These are phyloP conservation scores for Knoxdaviesia capensis DNA, from an alignment of 2,329 filamentous ascomycete species.

Conservation along the genomic window DNA sequence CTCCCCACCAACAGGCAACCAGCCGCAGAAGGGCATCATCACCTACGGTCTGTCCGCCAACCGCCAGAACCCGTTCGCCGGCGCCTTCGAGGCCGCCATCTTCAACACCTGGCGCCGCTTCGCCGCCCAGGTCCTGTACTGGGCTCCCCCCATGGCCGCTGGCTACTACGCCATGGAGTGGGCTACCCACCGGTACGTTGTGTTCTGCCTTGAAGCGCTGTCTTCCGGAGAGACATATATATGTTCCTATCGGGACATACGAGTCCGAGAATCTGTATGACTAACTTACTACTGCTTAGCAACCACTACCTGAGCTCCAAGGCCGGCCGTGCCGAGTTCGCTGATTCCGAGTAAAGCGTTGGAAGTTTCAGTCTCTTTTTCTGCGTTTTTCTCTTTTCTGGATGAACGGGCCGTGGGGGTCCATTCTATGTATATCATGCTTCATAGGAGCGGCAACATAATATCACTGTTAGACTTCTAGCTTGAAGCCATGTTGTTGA, in stretches of 20 bases:
- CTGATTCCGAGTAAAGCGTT: constrained; percentile 11
- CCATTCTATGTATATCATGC: no score
- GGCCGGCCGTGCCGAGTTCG: constrained; percentile 40
- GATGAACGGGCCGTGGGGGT: no score
- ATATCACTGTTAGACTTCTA: no score
- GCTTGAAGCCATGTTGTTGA: no score
- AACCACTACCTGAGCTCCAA: constrained; percentile 73
- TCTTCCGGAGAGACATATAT: no score
- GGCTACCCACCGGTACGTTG: constrained; percentile 68
- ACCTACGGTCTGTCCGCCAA: constrained; percentile 67
- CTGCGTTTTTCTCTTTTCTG: no score
- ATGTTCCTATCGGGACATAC: no score
- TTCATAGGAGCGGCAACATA: no score
- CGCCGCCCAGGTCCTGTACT: constrained; percentile 73
- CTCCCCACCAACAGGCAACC: constrained; percentile 20
- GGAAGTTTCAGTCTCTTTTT: not conserved
- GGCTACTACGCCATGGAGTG: constrained; percentile 77
- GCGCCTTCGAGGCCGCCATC: constrained; percentile 57
- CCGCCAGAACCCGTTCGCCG: constrained; percentile 73
- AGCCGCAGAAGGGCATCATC: constrained; percentile 43
- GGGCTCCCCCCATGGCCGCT: constrained; percentile 55
- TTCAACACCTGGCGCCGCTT: constrained; percentile 92
- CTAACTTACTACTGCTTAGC: constrained; percentile 18
- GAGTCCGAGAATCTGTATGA: no score
- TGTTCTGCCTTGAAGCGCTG: not conserved